Evolutionary conservation across 176 grass and related monocot species (phyloP).

Genomic region (Aegilops bicornis): DNA sequence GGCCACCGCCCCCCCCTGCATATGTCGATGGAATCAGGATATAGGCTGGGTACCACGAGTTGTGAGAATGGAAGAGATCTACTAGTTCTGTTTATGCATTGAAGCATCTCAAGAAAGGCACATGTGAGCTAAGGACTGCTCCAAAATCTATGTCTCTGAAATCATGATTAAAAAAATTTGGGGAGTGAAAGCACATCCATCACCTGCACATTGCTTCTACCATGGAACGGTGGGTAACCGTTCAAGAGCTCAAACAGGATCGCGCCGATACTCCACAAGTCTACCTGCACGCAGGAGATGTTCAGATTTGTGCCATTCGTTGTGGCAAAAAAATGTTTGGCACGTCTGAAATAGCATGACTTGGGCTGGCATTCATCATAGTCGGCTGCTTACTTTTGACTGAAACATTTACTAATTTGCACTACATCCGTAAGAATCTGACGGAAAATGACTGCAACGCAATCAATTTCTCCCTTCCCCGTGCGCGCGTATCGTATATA

Average conservation of each 20-base stretch:
- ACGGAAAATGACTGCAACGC: no score
- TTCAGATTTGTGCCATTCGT: not conserved
- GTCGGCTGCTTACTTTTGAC: no score
- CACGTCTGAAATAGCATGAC: slow-evolving; percentile 51
- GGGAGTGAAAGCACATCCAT: not conserved
- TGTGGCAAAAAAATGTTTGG: not conserved
- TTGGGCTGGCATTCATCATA: slow-evolving; percentile 8
- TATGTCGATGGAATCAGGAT: slow-evolving; percentile 35
- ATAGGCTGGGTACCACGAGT: not conserved
- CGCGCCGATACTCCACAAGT: slow-evolving; percentile 58
- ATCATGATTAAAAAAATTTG: not conserved
- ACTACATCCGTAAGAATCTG: no score
- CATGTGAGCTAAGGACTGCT: not conserved
- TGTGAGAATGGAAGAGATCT: slow-evolving; percentile 22
- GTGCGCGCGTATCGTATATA: no score
- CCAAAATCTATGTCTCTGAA: not conserved
- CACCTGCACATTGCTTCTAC: slow-evolving; percentile 61
- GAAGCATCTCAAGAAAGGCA: slow-evolving; percentile 29
- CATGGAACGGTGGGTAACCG: slow-evolving; percentile 50
- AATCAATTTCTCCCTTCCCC: no score
- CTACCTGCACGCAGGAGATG: slow-evolving; percentile 35
- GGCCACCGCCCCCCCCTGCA: not conserved
- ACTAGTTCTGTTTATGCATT: slow-evolving; percentile 30
- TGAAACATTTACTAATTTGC: no score
- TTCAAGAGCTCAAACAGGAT: slow-evolving; percentile 66